Evolutionary conservation across 2,329 filamentous ascomycete genomes (phyloP), one percentile per base, ranked within the genome.

Genomic region (Colletotrichum paranaense): DNA sequence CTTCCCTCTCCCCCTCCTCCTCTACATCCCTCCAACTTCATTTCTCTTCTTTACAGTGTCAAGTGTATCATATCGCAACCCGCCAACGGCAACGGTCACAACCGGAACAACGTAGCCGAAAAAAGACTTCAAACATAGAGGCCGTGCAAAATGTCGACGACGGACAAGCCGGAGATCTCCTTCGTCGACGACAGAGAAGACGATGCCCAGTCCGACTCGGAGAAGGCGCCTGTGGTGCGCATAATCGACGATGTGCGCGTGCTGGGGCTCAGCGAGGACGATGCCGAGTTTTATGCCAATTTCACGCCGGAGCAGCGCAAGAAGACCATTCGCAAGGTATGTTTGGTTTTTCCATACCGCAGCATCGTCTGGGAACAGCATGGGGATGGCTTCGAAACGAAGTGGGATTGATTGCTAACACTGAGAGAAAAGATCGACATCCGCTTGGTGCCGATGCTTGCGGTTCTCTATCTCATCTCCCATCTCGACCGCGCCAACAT

Each of bases 401-500:
- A 26, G 42, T 46, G 0, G 19, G 7, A 8, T 24, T 28, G 22
- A 19, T 49, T 28, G 7, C 60, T 46, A 57, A 26, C 1, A 12
- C 35, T 26, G 24, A 26, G n/a, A 5, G 5, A 1, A 11, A 22
- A 74, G 72, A 63, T 74, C 12, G 72, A 74, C 22, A 19, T 77
- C 4, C 77, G 79, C 3, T 65, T 81, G 22, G 68, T 78, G 3
- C 86, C 86, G 2, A 83, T 82, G 90, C 58, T 94, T 91, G 83
- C 91, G 71, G 26, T 83, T 76, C 81, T 91, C 5, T 91, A 90
- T 76, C 81, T 91, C 1, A 82, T 91, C 4, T 89, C 87, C 73
- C 90, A 89, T 74, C 82, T 91, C 14, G 89, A 91, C 78, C 82
- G 87, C 24, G 86, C 87, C 9, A 91, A 91, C 77, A 81, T 80